phyloP scores from a whole-genome alignment of 2,329 filamentous ascomycete species.

The Fusarium hainanense region DNA sequence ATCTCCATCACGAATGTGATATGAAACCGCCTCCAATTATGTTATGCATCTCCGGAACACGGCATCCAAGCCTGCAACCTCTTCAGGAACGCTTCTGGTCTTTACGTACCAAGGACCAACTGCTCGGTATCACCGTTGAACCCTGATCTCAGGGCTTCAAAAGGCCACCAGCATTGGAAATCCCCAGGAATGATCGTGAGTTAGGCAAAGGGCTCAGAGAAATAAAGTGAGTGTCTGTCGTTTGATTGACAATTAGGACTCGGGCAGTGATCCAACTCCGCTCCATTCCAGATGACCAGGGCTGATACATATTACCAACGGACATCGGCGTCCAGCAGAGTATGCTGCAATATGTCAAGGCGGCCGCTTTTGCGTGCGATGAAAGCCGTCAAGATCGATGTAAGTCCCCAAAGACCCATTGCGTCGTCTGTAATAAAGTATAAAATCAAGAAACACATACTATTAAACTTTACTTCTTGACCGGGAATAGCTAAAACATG shows the following conservation, averaged over 20 bases:
- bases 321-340: neutral
- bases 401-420: neutral
- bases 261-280: neutral
- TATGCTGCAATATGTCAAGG: neutral
- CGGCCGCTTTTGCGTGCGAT: neutral
- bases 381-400: neutral
- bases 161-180: no score
- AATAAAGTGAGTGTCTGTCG: neutral
- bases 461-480: neutral
- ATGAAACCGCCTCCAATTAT: accelerated
- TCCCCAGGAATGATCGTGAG: accelerated
- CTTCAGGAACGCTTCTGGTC: neutral
- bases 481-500: neutral
- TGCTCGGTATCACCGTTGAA: neutral
- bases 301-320: neutral
- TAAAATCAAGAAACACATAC: neutral
- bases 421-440: neutral
- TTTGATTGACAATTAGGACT: neutral
- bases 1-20: accelerated
- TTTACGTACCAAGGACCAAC: accelerated
- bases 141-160: neutral
- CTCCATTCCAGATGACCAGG: constrained; percentile 5
- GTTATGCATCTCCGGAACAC: neutral
- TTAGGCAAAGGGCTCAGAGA: neutral
- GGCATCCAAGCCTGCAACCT: neutral